A percentile compares a stretch with the other conserved stretches of the same genome.
These are phyloP conservation scores for Saccharum officinarum DNA, from an alignment of 176 grass and related monocot genomes.

Conservation along the genomic window DNA sequence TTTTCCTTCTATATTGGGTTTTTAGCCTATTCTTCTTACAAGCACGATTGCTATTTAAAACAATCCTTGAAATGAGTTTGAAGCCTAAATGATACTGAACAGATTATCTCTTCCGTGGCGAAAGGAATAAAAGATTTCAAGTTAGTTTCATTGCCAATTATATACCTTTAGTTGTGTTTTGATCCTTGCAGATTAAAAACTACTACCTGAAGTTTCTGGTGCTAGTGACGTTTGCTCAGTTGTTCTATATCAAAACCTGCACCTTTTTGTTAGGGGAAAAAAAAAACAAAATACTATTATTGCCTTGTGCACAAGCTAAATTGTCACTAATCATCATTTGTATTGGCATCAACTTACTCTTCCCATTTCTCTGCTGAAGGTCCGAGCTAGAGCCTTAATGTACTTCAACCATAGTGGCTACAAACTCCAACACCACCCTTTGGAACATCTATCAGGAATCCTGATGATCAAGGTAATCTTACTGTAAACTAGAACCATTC, in stretches of 20 bases:
- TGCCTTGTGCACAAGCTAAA: conserved; percentile 19
- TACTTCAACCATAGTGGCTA: conserved; percentile 75
- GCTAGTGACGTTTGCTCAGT: background rate
- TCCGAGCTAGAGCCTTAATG: conserved; percentile 67
- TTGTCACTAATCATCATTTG: conserved; percentile 24
- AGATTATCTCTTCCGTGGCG: background rate
- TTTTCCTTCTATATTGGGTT: background rate
- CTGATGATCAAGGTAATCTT: conserved; percentile 78
- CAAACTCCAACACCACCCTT: conserved; percentile 74
- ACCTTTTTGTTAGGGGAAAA: background rate
- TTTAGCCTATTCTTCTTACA: conserved; percentile 1
- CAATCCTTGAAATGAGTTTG: background rate
- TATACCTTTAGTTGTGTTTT: background rate
- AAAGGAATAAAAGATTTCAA: conserved; percentile 6
- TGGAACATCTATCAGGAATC: conserved; percentile 59
- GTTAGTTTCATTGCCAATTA: background rate
- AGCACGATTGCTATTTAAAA: background rate
- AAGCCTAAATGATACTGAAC: background rate
- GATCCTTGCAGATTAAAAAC: conserved; percentile 6
- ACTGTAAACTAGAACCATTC: conserved; percentile 17
- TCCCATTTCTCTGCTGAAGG: conserved; percentile 47
- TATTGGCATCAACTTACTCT: conserved; percentile 20
- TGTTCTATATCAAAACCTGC: background rate
- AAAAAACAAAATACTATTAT: background rate
- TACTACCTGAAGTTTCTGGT: conserved; percentile 16